phyloP scores from a whole-genome alignment of 2,329 filamentous ascomycete genomes.

The Pseudogymnoascus destructans region DNA sequence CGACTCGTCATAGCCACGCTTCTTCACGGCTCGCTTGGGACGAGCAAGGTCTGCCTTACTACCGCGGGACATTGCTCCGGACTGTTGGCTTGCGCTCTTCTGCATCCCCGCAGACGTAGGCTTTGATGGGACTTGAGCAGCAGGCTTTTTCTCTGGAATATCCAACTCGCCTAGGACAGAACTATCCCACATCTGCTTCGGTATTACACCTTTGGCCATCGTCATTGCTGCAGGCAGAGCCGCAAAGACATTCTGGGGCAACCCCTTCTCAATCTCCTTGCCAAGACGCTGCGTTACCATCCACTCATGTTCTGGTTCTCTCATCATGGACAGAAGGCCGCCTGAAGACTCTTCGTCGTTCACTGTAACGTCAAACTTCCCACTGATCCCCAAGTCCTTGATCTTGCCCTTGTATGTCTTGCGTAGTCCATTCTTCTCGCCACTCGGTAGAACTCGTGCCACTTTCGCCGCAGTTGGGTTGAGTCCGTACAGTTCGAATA shows the following conservation, averaged over 20 bases:
- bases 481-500: slow-evolving; percentile 46
- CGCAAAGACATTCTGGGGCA: slow-evolving; percentile 33
- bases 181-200: slow-evolving; percentile 42
- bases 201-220: slow-evolving; percentile 44
- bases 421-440: slow-evolving; percentile 52
- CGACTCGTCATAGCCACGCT: slow-evolving; percentile 61
- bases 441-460: slow-evolving; percentile 49
- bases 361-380: slow-evolving; percentile 47
- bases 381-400: slow-evolving; percentile 47
- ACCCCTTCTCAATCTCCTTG: slow-evolving; percentile 41
- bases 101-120: slow-evolving; percentile 42
- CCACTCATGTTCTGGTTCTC: slow-evolving; percentile 44
- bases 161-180: slow-evolving; percentile 44
- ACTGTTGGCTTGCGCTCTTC: slow-evolving; percentile 22
- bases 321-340: slow-evolving; percentile 40
- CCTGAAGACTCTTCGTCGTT: slow-evolving; percentile 39
- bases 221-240: slow-evolving; percentile 38
- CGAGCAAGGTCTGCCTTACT: slow-evolving; percentile 29
- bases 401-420: slow-evolving; percentile 59
- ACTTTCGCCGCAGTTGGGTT: slow-evolving; percentile 45
- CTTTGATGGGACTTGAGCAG: slow-evolving; percentile 29
- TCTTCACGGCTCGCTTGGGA: slow-evolving; percentile 55
- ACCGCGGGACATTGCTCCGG: not conserved
- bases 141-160: slow-evolving; percentile 10
- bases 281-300: slow-evolving; percentile 40